Evolutionary conservation across 768 basidiomycete species (phyloP).

Genomic region (Tremella fuciformis): DNA sequence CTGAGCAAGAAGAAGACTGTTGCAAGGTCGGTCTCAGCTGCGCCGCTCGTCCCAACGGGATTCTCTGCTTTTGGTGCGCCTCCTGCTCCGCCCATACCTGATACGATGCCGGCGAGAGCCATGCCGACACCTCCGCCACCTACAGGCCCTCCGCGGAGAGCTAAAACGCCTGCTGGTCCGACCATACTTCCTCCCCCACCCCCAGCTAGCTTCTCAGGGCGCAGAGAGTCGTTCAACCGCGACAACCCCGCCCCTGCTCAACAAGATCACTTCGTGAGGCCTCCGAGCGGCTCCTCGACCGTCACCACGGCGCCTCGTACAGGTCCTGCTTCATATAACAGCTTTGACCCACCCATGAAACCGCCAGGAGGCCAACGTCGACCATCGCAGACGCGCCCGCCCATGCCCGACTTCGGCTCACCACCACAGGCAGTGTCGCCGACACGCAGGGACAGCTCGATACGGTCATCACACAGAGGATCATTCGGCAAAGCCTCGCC

Average conservation of each 20-base stretch:
- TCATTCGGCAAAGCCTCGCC: slow-evolving; percentile 10
- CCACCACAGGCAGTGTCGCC: slow-evolving; percentile 1
- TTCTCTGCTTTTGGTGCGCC: slow-evolving; percentile 21
- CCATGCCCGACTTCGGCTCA: neutral
- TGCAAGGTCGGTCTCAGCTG: slow-evolving; percentile 22
- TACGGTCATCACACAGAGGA: slow-evolving; percentile 5
- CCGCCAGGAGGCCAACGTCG: slow-evolving; percentile 13
- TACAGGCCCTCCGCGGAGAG: slow-evolving; percentile 25
- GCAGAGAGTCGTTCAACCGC: neutral
- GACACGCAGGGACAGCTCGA: slow-evolving; percentile 8
- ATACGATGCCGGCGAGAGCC: neutral
- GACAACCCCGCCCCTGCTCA: neutral
- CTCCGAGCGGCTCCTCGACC: slow-evolving; percentile 10
- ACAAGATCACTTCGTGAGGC: neutral
- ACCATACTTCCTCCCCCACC: neutral
- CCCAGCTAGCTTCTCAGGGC: neutral
- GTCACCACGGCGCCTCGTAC: neutral
- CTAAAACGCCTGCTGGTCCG: slow-evolving; percentile 8
- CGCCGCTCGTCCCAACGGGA: slow-evolving; percentile 8
- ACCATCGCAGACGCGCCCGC: neutral
- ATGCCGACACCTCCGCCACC: slow-evolving; percentile 16
- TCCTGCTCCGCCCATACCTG: slow-evolving; percentile 12
- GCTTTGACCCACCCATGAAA: slow-evolving; percentile 25
- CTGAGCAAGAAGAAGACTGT: slow-evolving; percentile 40
- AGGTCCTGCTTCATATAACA: slow-evolving; percentile 3